Evolutionary conservation across 1,284 basidiomycete species (phyloP), one percentile per base, ranked within the genome.

Genomic region (Schizophyllum commune): DNA sequence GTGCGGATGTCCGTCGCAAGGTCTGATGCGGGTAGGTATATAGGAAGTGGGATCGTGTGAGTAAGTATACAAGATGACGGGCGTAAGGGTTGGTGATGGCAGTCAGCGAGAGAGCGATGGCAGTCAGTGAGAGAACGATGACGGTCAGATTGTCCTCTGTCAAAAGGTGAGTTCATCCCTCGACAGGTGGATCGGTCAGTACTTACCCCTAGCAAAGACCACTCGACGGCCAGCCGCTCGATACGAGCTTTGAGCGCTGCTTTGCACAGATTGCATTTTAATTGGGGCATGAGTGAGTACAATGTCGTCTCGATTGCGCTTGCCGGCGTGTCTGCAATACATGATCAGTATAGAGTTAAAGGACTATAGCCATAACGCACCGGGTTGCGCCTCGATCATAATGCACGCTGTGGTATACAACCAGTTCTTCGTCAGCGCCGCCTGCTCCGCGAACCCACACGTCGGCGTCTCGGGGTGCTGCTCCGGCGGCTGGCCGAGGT

Each of bases 381-480:
- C 39, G 13, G 39, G 39, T 8, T 47, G 39, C 39, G 39, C 39
- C 39, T 47, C 39, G 13, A 47, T 47, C 13, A 47, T 47, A 8
- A 47, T 47, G 8, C 39, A 66, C 5, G 68, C 70, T n/a, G 55
- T 59, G 5, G 65, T 67, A 15, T 69, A 57, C 13, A 66, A 67
- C 70, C 70, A 71, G 4, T 66, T 67, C 17, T 67, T 56, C 15
- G 64, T 62, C n/a, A 70, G 60, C 33, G 61, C 61, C 59, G 65
- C 65, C 60, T 70, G 69, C 22, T 68, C 67, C 5, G 54, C 54
- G 47, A 65, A 65, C 52, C 62, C 62, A 56, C 70, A 70, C 1
- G 64, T 56, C 19, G 53, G 51, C 9, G 65, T 68, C 8, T 68
- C 66, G 13, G 68, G 56, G 60, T 72, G 72, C 9, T 64, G 63